Evolutionary conservation across 83 land plant genomes (phyloP).

Genomic region (Thuja plicata): DNA sequence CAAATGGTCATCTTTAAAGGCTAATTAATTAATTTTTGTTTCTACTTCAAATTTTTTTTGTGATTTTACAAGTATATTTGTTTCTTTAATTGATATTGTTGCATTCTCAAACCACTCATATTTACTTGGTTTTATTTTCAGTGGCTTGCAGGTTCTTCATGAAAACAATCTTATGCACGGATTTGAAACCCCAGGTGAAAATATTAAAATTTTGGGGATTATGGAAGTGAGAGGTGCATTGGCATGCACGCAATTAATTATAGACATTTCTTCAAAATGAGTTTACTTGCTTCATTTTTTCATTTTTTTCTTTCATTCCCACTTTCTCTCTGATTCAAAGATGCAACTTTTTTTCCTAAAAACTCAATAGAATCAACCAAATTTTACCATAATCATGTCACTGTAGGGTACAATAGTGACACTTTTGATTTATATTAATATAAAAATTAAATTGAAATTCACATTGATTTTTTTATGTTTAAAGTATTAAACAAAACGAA

Average conservation of each 20-base stretch:
- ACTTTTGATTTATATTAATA: not conserved
- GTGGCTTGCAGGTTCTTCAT: conserved; percentile 70
- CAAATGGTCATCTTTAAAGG: not conserved
- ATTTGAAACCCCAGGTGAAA: conserved; percentile 73
- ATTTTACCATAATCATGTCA: not conserved
- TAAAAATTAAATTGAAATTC: too few species aligned
- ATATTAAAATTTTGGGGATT: not conserved
- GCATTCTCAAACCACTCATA: not conserved
- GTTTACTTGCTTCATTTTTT: not conserved
- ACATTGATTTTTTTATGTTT: too few species aligned
- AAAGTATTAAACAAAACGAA: too few species aligned
- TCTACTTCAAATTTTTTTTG: not conserved
- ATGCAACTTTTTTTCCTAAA: not conserved
- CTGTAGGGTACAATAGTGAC: not conserved
- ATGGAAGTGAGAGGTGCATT: not conserved
- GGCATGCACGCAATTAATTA: not conserved
- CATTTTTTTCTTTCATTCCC: not conserved
- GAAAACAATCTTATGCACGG: conserved; percentile 71
- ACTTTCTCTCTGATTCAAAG: not conserved
- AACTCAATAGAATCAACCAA: not conserved
- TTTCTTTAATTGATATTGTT: not conserved
- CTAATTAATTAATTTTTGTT: not conserved
- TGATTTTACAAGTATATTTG: not conserved
- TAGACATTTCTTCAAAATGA: not conserved
- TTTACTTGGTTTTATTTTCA: conserved; percentile 16